A percentile compares a stretch with the other conserved stretches of the same genome.
Evolutionary conservation across 148 eudicot species (phyloP).

Genomic region (Rhododendron simsii): DNA sequence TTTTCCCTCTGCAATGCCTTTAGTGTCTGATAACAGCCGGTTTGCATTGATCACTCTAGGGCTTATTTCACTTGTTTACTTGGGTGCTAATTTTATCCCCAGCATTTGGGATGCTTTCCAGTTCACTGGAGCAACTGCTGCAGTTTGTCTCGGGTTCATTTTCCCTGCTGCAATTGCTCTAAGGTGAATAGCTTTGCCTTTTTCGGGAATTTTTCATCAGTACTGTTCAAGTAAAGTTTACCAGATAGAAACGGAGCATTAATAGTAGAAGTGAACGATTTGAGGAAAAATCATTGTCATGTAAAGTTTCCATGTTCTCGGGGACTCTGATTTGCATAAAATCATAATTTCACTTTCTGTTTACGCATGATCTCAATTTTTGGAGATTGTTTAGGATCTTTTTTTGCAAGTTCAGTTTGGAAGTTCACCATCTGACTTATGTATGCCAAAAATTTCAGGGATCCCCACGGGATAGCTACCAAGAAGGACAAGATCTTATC

Average conservation of each 20-base stretch:
- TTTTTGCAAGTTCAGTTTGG: not conserved
- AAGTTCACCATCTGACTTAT: not conserved
- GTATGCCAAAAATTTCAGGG: slow-evolving; percentile 52
- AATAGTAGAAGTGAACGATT: not conserved
- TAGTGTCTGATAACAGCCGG: slow-evolving; percentile 37
- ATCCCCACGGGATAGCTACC: slow-evolving; percentile 49
- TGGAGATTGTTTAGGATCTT: not conserved
- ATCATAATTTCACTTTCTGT: not conserved
- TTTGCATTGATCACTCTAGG: slow-evolving; percentile 38
- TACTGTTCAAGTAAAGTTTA: not conserved
- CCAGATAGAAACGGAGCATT: not conserved
- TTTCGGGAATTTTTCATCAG: not conserved
- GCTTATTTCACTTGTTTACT: slow-evolving; percentile 19
- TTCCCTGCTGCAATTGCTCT: slow-evolving; percentile 49
- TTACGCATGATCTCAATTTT: not conserved
- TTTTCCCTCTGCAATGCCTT: slow-evolving; percentile 49
- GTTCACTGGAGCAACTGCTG: slow-evolving; percentile 96
- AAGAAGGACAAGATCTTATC: slow-evolving; percentile 48
- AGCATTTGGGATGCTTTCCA: slow-evolving; percentile 96
- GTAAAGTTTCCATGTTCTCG: not conserved
- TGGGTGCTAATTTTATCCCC: slow-evolving; percentile 78
- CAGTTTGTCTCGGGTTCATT: slow-evolving; percentile 77
- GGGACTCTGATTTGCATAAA: not conserved
- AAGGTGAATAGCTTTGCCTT: not conserved
- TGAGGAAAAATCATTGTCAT: not conserved